Base-by-base conservation (phyloP, 2,329 filamentous ascomycete genomes). In the Curvularia eragrostidis region DNA sequence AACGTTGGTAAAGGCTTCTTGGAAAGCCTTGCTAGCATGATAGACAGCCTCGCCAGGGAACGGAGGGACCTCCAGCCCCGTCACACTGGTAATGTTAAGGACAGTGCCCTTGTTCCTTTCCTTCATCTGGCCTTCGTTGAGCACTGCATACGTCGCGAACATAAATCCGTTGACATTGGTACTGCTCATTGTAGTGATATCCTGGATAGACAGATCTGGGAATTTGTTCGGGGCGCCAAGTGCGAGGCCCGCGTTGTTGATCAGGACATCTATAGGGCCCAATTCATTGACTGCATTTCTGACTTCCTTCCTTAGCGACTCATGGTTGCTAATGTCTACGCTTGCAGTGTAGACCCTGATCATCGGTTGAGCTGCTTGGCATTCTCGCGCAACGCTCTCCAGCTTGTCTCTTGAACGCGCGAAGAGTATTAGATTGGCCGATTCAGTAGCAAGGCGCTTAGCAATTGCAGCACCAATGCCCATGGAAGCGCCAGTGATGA, bases 1-100 rank as follows among this genome's bases (percentile, higher is more conserved):
- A 1, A 77, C 75, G 52, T 84, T 83, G 0, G 79, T 80, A 59
- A 85, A 83, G 0, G 70, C 82, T 53, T 84, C 81, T 49, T 81
- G 80, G 3, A 71, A 74, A 0, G 81, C 80, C 61, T 83, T 83
- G 58, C 72, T 78, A 3, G 80, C 74, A 57, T 83, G 81, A 52
- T 83, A 82, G 7, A 84, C 80, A 0, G 80, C 77, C 61, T 84
- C 82, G 12, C 82, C 81, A 0, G 78, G 71, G 49, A 83, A 83
- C 0, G 81, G 82, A 0, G 81, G 82, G 0, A 77, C 77, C 56
- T 83, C 81, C 0, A 83, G 69, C 0, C 73, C 81, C 0, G 82
- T 84, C 0, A 77, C 75, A 0, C 78, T 81, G 0, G 82, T 81
- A 10, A 83, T 67, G 58, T 83, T 84, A 0, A 84, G 59, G 24